Conservation (phyloP, 2,329 filamentous ascomycete genomes). For the Paracorniculantispora psalliotae region DNA sequence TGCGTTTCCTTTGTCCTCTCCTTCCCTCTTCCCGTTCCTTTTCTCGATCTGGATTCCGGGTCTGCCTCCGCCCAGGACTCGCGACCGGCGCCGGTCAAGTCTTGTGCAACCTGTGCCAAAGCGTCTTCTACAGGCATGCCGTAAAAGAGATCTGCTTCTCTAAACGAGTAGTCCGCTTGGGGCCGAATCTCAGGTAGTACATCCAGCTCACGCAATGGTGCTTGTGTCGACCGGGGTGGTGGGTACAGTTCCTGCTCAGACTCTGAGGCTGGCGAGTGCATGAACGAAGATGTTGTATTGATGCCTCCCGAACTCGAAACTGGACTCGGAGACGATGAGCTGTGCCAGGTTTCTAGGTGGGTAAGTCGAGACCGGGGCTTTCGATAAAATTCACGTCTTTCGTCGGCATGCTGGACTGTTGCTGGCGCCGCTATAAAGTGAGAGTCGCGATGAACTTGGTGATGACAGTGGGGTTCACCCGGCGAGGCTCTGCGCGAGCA, state of each 20-base stretch:
- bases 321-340: neutral
- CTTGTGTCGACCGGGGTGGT: neutral
- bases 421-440: neutral
- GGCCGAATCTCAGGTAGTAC: neutral
- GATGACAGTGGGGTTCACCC: neutral
- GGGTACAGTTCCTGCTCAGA: neutral
- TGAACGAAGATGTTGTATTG: neutral
- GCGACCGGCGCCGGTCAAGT: neutral
- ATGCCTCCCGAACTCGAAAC: neutral
- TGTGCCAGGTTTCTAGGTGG: neutral
- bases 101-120: neutral
- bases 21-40: too few relatives aligned
- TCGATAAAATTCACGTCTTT: conserved; percentile 2
- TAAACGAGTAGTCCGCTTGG: neutral
- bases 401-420: neutral
- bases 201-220: neutral
- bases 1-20: neutral
- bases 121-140: neutral
- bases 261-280: neutral
- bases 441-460: neutral
- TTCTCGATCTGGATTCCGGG: neutral
- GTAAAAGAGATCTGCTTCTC: conserved; percentile 9
- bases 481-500: neutral
- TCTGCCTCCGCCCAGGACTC: neutral
- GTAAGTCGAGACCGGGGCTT: neutral